phyloP scores from a whole-genome alignment of 1,284 basidiomycete genomes.

The Sporisorium iseilematis-ciliati region DNA sequence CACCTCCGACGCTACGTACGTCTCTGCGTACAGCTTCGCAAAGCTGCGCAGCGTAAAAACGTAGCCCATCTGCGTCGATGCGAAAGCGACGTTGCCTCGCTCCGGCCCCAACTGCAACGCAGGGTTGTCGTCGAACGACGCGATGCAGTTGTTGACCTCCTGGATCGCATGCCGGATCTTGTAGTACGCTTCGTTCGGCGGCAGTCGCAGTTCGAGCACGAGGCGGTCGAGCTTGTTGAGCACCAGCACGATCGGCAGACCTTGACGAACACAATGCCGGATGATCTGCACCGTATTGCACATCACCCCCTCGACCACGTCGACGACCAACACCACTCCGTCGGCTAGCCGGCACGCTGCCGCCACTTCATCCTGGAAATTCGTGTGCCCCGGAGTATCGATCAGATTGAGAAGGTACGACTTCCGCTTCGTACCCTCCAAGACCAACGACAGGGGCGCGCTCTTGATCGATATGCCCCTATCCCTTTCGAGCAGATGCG shows the following conservation, averaged over 20 bases:
- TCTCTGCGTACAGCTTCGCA: slow-evolving; percentile 94
- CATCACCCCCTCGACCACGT: slow-evolving; percentile 68
- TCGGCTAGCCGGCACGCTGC: slow-evolving; percentile 88
- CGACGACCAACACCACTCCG: slow-evolving; percentile 84
- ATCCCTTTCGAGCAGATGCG: slow-evolving; percentile 86
- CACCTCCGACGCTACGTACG: slow-evolving; percentile 75
- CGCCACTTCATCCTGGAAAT: slow-evolving; percentile 94
- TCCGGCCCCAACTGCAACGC: slow-evolving; percentile 90
- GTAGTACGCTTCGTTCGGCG: slow-evolving; percentile 95
- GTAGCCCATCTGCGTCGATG: slow-evolving; percentile 96
- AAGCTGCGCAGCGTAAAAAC: slow-evolving; percentile 95
- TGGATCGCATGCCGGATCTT: slow-evolving; percentile 99
- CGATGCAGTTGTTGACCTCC: slow-evolving; percentile 86
- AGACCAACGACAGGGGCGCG: slow-evolving; percentile 91
- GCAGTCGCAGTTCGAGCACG: slow-evolving; percentile 94
- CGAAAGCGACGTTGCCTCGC: slow-evolving; percentile 95
- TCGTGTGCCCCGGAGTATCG: slow-evolving; percentile 98
- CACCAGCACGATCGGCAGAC: slow-evolving; percentile 89
- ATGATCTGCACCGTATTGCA: slow-evolving; percentile 62
- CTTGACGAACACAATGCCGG: slow-evolving; percentile 69
- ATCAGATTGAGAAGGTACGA: slow-evolving; percentile 92
- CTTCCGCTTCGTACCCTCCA: slow-evolving; percentile 89
- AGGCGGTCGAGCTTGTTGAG: slow-evolving; percentile 98
- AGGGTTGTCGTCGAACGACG: slow-evolving; percentile 88
- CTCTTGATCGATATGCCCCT: slow-evolving; percentile 96